These are phyloP conservation scores for Rubroshorea leprosula DNA, from an alignment of 345 rosid species.

Conservation along the genomic window DNA sequence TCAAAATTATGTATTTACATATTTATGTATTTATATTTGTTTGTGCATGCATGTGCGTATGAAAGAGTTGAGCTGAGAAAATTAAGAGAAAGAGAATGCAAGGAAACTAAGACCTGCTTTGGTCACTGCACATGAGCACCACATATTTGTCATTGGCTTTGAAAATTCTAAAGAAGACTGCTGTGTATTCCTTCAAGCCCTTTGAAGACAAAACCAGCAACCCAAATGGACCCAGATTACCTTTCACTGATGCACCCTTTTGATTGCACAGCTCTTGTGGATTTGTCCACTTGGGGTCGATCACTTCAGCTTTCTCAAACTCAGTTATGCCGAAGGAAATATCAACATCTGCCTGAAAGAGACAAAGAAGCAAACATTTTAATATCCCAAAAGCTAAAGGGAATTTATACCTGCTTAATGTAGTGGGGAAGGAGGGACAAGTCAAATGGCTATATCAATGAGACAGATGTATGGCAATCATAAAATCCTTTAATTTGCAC, in stretches of 20 bases:
- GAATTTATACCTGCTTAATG: no score
- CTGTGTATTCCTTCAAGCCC: slow-evolving; percentile 47
- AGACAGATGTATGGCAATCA: no score
- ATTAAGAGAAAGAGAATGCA: no score
- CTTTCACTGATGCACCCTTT: slow-evolving; percentile 31
- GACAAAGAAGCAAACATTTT: neutral
- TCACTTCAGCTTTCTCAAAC: slow-evolving; percentile 43
- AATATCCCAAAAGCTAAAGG: neutral
- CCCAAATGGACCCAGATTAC: slow-evolving; percentile 69
- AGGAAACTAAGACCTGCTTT: slow-evolving; percentile 34
- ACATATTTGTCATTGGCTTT: slow-evolving; percentile 30
- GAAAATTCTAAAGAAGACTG: slow-evolving; percentile 56
- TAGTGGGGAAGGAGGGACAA: neutral
- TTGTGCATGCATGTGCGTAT: neutral
- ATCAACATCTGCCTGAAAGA: slow-evolving; percentile 49
- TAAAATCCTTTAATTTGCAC: neutral
- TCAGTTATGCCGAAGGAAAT: slow-evolving; percentile 36
- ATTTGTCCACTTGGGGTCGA: slow-evolving; percentile 51
- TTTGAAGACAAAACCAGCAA: slow-evolving; percentile 46
- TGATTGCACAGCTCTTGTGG: slow-evolving; percentile 44
- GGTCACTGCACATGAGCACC: slow-evolving; percentile 70
- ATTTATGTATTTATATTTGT: neutral
- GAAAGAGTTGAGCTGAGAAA: neutral
- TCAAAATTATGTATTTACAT: neutral
- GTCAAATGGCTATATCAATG: neutral